Evolutionary conservation across 441 rosid species (phyloP).

Genomic region (Bruguiera hainesii): DNA sequence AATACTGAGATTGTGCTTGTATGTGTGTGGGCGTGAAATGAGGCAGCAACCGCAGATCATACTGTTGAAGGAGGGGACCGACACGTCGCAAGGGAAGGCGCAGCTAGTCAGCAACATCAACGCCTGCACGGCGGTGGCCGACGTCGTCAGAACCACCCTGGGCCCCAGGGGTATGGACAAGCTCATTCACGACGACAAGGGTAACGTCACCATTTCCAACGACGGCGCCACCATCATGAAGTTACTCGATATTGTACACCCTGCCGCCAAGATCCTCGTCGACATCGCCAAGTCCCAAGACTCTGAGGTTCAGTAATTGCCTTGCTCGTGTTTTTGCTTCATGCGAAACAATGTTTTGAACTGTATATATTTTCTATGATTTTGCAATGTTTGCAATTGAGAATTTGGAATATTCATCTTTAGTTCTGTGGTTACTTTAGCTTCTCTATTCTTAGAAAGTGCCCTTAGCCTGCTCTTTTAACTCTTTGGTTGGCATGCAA

Average conservation of each 20-base stretch:
- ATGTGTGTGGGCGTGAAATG: conserved; percentile 10
- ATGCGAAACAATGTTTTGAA: too few species aligned
- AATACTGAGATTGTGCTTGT: conserved; percentile 1
- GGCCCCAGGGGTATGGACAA: conserved; percentile 99
- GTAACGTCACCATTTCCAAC: conserved; percentile 87
- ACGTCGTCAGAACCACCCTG: conserved; percentile 81
- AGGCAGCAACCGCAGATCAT: conserved; percentile 99
- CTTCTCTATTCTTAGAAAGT: too few species aligned
- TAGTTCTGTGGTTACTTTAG: too few species aligned
- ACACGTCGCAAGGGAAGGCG: conserved; percentile 92
- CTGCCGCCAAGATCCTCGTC: conserved; percentile 96
- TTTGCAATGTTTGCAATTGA: too few species aligned
- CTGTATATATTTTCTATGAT: too few species aligned
- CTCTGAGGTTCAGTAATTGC: conserved; percentile 50
- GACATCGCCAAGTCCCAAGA: conserved; percentile 99
- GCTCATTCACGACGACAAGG: conserved; percentile 94
- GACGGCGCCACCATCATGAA: conserved; percentile 99
- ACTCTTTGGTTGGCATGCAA: too few species aligned
- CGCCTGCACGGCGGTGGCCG: conserved; percentile 90
- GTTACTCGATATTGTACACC: conserved; percentile 90
- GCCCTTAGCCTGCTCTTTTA: too few species aligned
- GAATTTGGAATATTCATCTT: too few species aligned
- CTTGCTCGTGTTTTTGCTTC: too few species aligned
- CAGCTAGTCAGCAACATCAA: conserved; percentile 94
- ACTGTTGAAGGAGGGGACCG: conserved; percentile 93